Conservation (phyloP, 164 flowering plant genomes). For the Warburgia ugandensis region DNA sequence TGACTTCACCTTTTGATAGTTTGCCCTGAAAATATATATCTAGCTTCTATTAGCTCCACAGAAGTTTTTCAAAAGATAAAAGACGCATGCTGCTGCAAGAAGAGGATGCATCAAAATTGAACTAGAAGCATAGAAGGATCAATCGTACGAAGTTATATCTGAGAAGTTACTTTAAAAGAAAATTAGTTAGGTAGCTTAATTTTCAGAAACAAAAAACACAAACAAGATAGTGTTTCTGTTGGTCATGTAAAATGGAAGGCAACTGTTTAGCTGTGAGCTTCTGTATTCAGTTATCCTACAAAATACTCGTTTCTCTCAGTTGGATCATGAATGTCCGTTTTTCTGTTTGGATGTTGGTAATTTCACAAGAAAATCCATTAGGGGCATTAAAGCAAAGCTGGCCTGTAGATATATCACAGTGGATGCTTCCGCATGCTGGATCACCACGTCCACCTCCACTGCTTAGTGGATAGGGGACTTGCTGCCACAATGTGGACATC, state of each 20-base stretch:
- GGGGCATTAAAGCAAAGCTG: conserved; percentile 5
- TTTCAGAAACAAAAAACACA: no score
- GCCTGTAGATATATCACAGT: background rate
- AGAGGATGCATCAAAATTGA: no score
- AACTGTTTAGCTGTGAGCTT: background rate
- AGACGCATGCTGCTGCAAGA: no score
- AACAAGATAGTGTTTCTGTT: background rate
- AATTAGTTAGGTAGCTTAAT: background rate
- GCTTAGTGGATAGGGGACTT: conserved; percentile 10
- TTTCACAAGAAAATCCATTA: conserved; percentile 1
- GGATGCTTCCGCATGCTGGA: conserved; percentile 1
- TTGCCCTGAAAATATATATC: conserved; percentile 15
- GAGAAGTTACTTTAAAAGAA: no score
- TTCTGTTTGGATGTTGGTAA: conserved; percentile 3
- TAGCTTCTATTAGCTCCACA: no score
- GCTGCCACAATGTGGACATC: conserved; percentile 2
- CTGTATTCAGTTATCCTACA: background rate
- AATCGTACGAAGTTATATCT: no score
- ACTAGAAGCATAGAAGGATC: no score
- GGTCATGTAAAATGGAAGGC: conserved; percentile 6
- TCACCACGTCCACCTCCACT: conserved; percentile 8
- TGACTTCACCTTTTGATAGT: conserved; percentile 18
- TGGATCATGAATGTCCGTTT: conserved; percentile 2
- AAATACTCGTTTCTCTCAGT: background rate
- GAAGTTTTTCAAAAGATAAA: no score